Evolutionary conservation across 164 flowering plant species (phyloP).

Genomic region (Euptelea pleiosperma): DNA sequence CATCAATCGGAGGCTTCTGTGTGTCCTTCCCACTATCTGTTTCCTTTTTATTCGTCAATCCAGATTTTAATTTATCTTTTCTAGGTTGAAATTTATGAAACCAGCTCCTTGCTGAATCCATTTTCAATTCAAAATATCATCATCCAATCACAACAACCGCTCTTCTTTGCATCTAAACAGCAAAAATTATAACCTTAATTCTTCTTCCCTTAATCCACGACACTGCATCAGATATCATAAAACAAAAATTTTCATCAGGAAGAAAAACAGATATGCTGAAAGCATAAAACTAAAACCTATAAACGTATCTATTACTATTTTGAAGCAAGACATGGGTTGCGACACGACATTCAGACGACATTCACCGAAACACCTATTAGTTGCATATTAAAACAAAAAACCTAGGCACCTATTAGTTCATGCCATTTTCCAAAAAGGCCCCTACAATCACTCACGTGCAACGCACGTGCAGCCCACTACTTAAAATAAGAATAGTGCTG

Average conservation of each 20-base stretch:
- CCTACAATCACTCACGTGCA: too few species aligned
- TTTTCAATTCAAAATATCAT: constrained; percentile 16
- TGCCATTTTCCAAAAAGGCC: too few species aligned
- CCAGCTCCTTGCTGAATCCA: constrained; percentile 54
- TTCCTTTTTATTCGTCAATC: constrained; percentile 25
- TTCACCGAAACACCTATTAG: too few species aligned
- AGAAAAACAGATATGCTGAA: too few species aligned
- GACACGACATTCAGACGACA: too few species aligned
- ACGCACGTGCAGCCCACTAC: too few species aligned
- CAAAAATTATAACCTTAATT: background rate
- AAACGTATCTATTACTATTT: too few species aligned
- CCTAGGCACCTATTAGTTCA: too few species aligned
- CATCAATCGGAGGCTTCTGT: constrained; percentile 26
- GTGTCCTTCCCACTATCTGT: constrained; percentile 22
- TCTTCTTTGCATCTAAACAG: background rate
- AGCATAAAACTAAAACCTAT: too few species aligned
- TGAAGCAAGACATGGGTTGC: too few species aligned
- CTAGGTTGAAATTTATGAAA: constrained; percentile 39
- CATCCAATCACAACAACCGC: constrained; percentile 2
- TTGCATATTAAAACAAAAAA: too few species aligned
- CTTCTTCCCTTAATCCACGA: background rate
- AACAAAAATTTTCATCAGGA: background rate
- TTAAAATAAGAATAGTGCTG: too few species aligned
- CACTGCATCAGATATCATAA: constrained; percentile 2
- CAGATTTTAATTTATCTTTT: constrained; percentile 24